Conservation (phyloP, 2,329 filamentous ascomycete species). For the Colletotrichum shisoi region DNA sequence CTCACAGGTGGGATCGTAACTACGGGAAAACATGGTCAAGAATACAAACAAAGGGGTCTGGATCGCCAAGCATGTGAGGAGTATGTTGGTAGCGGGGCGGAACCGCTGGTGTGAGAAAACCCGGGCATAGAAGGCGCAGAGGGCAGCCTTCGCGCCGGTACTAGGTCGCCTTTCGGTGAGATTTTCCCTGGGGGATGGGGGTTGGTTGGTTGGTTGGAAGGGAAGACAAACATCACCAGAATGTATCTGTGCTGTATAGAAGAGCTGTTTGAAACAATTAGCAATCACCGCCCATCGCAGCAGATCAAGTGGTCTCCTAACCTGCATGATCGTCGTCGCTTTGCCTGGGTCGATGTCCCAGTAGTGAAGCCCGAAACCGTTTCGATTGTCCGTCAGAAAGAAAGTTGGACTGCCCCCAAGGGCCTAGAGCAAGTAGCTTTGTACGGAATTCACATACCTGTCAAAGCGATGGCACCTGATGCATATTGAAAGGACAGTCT, state of each 20-base stretch:
- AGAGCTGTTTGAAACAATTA: constrained; percentile 17
- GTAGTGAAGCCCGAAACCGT: constrained; percentile 42
- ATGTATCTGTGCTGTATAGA: constrained; percentile 42
- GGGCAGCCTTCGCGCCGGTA: constrained; percentile 41
- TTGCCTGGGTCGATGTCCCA: constrained; percentile 40
- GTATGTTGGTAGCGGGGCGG: not conserved
- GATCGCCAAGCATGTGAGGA: not conserved
- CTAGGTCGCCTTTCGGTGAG: not conserved
- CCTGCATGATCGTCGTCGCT: constrained; percentile 26
- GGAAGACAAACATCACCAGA: constrained; percentile 33
- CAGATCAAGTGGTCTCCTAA: not conserved
- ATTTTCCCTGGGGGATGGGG: too few species aligned
- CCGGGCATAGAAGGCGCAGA: constrained; percentile 42
- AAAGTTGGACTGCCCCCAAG: accelerated
- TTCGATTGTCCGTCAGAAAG: constrained; percentile 6
- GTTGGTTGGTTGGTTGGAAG: not conserved
- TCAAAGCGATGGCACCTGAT: not conserved
- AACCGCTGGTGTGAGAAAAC: constrained; percentile 35
- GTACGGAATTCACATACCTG: not conserved
- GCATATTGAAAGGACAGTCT: constrained; percentile 1
- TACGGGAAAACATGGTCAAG: constrained; percentile 15
- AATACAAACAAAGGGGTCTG: not conserved
- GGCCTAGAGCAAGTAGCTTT: not conserved
- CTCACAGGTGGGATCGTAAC: constrained; percentile 29
- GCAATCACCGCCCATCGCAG: too few species aligned